A percentile compares a stretch with the other conserved stretches of the same genome.
phyloP scores from a whole-genome alignment of 2,329 filamentous ascomycete genomes.

The Diplocarpon rosae region DNA sequence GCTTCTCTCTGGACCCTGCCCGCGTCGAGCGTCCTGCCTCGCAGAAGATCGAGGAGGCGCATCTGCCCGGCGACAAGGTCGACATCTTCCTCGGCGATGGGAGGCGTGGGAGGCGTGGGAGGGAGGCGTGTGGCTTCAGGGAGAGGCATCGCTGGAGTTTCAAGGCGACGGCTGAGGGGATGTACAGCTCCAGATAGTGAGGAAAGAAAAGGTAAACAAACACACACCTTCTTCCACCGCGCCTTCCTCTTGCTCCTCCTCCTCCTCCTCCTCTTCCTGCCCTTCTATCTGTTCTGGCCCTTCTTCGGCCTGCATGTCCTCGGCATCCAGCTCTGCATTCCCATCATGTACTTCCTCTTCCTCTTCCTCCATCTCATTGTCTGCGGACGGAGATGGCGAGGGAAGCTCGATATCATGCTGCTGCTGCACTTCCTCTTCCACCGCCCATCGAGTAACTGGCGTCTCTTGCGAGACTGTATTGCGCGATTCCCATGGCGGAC shows the following conservation, averaged over 20 bases:
- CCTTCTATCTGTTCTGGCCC: slow-evolving; percentile 13
- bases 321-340: slow-evolving; percentile 14
- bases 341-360: slow-evolving; percentile 15
- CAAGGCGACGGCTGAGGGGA: no score
- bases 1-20: neutral
- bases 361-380: slow-evolving; percentile 2
- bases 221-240: slow-evolving; percentile 23
- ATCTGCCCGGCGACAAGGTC: neutral
- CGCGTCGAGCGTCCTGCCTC: neutral
- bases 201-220: neutral
- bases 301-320: slow-evolving; percentile 20
- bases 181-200: neutral
- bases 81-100: neutral
- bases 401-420: neutral
- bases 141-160: neutral
- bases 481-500: slow-evolving; percentile 5
- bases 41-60: neutral
- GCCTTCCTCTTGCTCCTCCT: slow-evolving; percentile 30
- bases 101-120: neutral
- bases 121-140: neutral
- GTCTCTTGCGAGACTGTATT: neutral
- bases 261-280: slow-evolving; percentile 25
- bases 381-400: neutral
- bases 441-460: no score
- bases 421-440: no score